phyloP scores from a whole-genome alignment of 768 basidiomycete species.

The Sporobolomyces pararoseus region DNA sequence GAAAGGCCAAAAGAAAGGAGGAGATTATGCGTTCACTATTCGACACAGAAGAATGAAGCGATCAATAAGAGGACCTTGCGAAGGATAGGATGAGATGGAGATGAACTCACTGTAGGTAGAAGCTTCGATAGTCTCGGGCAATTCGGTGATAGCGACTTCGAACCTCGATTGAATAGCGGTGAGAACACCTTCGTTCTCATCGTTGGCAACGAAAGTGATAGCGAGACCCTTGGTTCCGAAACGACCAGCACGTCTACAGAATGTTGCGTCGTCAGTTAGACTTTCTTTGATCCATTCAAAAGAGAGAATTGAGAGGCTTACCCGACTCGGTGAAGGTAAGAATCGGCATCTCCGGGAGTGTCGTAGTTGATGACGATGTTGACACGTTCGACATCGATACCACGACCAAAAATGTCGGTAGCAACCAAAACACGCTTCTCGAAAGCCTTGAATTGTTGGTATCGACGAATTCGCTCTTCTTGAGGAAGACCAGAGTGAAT shows the following conservation, averaged over 20 bases:
- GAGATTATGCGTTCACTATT: neutral
- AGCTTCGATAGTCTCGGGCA: constrained; percentile 89
- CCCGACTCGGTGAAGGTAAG: constrained; percentile 93
- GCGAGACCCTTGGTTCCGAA: constrained; percentile 99
- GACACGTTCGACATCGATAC: constrained; percentile 98
- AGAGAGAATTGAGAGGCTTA: neutral
- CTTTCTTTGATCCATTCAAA: neutral
- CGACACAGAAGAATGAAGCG: no score
- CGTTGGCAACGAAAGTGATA: constrained; percentile 90
- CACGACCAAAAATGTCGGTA: constrained; percentile 98
- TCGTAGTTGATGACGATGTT: constrained; percentile 99
- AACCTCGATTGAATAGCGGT: constrained; percentile 89
- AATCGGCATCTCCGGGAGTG: constrained; percentile 92
- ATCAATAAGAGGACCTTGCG: neutral
- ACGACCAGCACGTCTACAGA: constrained; percentile 82
- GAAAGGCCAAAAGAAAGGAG: no score
- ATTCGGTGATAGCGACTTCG: constrained; percentile 91
- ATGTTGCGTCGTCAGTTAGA: neutral
- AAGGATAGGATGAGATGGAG: no score
- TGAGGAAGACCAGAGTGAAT: constrained; percentile 93
- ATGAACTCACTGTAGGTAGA: constrained; percentile 67
- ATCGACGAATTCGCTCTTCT: constrained; percentile 92
- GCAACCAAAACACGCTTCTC: constrained; percentile 99
- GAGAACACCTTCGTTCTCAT: constrained; percentile 91
- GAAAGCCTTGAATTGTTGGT: constrained; percentile 97